These are phyloP conservation scores for Yarrowia alimentaria DNA, from an alignment of 805 yeast genomes.

Conservation along the genomic window DNA sequence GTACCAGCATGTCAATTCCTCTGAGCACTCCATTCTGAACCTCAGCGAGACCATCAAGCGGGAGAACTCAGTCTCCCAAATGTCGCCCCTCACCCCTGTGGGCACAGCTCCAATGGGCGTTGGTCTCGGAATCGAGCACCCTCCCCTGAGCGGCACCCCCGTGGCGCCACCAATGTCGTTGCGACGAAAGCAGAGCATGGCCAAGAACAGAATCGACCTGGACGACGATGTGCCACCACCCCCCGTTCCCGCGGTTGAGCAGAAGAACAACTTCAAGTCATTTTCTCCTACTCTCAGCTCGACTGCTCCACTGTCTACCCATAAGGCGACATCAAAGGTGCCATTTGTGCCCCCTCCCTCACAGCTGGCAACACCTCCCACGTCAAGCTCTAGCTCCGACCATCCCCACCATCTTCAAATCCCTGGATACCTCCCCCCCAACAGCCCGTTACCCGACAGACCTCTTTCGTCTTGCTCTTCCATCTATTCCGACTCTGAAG, in stretches of 20 bases:
- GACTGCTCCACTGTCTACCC: too few relatives aligned
- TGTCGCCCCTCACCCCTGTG: too few relatives aligned
- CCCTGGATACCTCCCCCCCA: slow-evolving; percentile 18
- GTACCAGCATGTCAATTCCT: slow-evolving; percentile 16
- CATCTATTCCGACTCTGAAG: slow-evolving; percentile 12
- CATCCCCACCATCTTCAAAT: slow-evolving; percentile 12
- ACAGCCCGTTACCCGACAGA: not conserved
- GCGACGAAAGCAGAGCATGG: slow-evolving; percentile 21
- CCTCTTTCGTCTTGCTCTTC: slow-evolving; percentile 13
- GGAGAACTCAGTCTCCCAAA: too few relatives aligned
- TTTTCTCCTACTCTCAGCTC: too few relatives aligned
- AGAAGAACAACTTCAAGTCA: not conserved
- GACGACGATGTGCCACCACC: not conserved
- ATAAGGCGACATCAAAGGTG: not conserved
- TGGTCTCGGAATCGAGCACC: slow-evolving; percentile 11
- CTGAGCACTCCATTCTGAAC: slow-evolving; percentile 12
- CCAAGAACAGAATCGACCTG: slow-evolving; percentile 1
- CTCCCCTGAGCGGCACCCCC: not conserved
- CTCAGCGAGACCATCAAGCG: slow-evolving; percentile 3
- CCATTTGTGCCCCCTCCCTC: not conserved
- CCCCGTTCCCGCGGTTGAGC: not conserved
- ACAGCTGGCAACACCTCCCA: slow-evolving; percentile 2
- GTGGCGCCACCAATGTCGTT: slow-evolving; percentile 20
- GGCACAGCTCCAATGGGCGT: too few relatives aligned
- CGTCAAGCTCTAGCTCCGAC: not conserved